These are phyloP conservation scores for Rhinocladiella mackenziei DNA, from an alignment of 2,329 filamentous ascomycete species.

Conservation along the genomic window DNA sequence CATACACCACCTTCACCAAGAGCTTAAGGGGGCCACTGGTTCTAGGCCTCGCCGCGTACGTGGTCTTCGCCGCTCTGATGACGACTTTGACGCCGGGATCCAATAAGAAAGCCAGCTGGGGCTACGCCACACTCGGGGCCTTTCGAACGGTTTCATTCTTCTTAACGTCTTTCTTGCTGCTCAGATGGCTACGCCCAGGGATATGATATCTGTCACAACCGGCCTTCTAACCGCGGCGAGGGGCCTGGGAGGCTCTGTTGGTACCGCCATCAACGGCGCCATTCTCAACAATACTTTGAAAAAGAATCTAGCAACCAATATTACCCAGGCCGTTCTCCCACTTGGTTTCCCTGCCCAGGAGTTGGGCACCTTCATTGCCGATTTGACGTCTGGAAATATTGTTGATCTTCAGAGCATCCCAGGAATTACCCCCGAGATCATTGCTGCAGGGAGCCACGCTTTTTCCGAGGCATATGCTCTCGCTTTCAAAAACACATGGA, in stretches of 20 bases:
- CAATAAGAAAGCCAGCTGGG: too few relatives aligned
- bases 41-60: too few relatives aligned
- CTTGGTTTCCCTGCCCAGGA: slow-evolving; percentile 4
- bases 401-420: slow-evolving; percentile 2
- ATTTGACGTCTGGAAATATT: slow-evolving; percentile 4
- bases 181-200: too few relatives aligned
- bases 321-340: slow-evolving; percentile 13
- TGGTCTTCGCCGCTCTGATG: too few relatives aligned
- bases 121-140: too few relatives aligned
- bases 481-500: slow-evolving; percentile 12
- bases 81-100: too few relatives aligned
- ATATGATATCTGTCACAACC: too few relatives aligned
- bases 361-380: slow-evolving; percentile 9
- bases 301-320: slow-evolving; percentile 5
- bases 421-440: slow-evolving; percentile 11
- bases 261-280: slow-evolving; percentile 9
- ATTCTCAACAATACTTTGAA: slow-evolving; percentile 11
- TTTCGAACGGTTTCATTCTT: too few relatives aligned
- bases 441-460: slow-evolving; percentile 6
- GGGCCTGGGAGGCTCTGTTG: not conserved
- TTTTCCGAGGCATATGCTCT: slow-evolving; percentile 3
- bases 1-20: too few relatives aligned
- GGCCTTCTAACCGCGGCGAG: not conserved
- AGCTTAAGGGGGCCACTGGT: too few relatives aligned
- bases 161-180: too few relatives aligned